Percentiles rank a stretch among this genome's conserved stretches.
Conservation (phyloP, 768 basidiomycete genomes). For the Hygrocybe coccinea region DNA sequence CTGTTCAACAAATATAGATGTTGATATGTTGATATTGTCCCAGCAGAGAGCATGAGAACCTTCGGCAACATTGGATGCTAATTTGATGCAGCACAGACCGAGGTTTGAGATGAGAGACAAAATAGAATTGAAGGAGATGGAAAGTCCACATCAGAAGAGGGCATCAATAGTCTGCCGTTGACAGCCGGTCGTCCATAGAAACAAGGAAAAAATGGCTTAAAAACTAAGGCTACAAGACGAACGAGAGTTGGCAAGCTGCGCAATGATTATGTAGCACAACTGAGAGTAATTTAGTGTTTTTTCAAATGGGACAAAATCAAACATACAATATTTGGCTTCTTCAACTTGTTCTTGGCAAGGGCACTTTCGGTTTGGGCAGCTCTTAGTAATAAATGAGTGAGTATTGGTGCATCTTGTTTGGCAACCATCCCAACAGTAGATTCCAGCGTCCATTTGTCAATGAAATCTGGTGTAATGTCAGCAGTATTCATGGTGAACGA, state of each 20-base stretch:
- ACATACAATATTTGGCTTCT: neutral
- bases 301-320: neutral
- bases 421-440: neutral
- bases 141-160: conserved; percentile 7
- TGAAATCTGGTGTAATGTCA: neutral
- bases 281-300: neutral
- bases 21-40: conserved; percentile 27
- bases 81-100: neutral
- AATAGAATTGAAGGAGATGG: conserved; percentile 12
- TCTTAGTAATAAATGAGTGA: neutral
- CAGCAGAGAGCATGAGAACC: conserved; percentile 6
- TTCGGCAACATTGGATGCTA: neutral
- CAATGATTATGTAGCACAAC: conserved; percentile 12
- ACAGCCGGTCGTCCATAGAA: conserved; percentile 9
- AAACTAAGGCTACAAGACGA: conserved; percentile 11
- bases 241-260: conserved; percentile 4
- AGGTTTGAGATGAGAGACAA: conserved; percentile 3
- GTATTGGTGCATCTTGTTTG: neutral
- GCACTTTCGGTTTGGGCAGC: neutral
- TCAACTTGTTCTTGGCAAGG: neutral
- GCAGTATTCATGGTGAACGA: neutral
- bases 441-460: neutral
- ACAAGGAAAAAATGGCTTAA: conserved; percentile 10
- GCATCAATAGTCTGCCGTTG: conserved; percentile 12
- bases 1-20: conserved; percentile 32